phyloP scores from a whole-genome alignment of 2,329 filamentous ascomycete species.

The Cadophora sp. region DNA sequence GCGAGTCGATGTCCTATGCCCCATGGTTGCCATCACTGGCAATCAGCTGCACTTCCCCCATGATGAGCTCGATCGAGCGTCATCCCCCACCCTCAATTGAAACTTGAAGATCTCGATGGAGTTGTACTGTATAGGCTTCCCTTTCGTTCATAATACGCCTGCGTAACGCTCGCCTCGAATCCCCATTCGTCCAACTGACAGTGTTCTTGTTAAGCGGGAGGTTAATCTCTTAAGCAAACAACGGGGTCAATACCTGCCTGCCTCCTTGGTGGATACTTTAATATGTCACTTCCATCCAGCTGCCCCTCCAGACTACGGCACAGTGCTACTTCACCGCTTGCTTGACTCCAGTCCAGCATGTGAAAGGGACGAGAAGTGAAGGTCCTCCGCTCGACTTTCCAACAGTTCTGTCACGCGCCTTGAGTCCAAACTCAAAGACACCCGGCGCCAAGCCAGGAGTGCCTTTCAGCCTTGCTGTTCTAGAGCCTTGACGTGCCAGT shows the following conservation, averaged over 20 bases:
- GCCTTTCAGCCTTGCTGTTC: background rate
- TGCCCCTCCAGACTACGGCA: background rate
- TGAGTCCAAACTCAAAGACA: background rate
- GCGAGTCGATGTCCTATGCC: background rate
- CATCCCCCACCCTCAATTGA: background rate
- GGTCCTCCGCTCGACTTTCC: background rate
- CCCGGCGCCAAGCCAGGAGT: background rate
- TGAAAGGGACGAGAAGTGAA: background rate
- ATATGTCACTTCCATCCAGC: background rate
- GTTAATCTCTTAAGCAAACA: background rate
- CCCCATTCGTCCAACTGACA: background rate
- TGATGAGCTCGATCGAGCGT: background rate
- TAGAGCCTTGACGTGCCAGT: conserved; percentile 2
- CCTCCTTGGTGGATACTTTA: background rate
- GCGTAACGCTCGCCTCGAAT: background rate
- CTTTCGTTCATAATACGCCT: background rate
- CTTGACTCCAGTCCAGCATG: background rate
- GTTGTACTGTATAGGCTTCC: background rate
- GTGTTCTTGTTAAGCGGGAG: background rate
- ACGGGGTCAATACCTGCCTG: no score
- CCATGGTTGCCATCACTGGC: background rate
- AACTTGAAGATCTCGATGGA: background rate
- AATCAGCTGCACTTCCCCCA: conserved; percentile 10
- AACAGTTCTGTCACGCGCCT: background rate
- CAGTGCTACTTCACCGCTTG: background rate